These are phyloP conservation scores for Stemphylium vesicarium DNA, from an alignment of 2,329 filamentous ascomycete species.

Conservation along the genomic window DNA sequence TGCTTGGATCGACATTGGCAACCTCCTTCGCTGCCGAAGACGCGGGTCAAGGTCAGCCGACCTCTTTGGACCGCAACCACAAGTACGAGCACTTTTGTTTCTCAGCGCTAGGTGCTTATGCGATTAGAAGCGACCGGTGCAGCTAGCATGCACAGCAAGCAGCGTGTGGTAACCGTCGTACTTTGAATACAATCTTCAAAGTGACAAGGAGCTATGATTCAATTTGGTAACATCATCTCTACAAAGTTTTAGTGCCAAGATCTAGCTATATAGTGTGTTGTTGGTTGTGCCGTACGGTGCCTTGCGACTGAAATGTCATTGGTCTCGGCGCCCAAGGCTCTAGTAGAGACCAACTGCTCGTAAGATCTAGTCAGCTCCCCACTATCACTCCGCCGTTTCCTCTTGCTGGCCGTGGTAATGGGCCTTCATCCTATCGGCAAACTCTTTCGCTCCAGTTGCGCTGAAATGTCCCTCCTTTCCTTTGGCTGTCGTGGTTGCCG, in stretches of 20 bases:
- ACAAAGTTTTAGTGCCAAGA: too few species aligned
- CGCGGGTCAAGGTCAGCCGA: conserved; percentile 3
- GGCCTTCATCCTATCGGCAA: conserved; percentile 31
- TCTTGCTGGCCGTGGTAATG: conserved; percentile 12
- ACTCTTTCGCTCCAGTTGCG: conserved; percentile 21
- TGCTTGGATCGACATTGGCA: conserved; percentile 9
- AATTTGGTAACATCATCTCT: neutral
- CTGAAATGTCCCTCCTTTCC: conserved; percentile 33
- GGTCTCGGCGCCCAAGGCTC: too few species aligned
- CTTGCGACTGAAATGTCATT: neutral
- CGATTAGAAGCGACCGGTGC: neutral
- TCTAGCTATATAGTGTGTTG: too few species aligned
- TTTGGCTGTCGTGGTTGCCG: conserved; percentile 25
- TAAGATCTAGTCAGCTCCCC: neutral
- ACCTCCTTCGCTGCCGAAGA: neutral
- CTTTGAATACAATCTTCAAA: neutral
- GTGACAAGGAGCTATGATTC: neutral
- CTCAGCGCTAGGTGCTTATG: neutral
- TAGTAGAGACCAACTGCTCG: neutral
- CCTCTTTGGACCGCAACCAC: neutral
- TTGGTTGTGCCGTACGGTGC: too few species aligned
- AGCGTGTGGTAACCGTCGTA: neutral
- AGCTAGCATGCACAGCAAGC: neutral
- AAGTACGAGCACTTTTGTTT: neutral
- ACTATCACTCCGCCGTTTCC: neutral